Evolutionary conservation across 805 yeast genomes (phyloP).

Genomic region (Candida piceae): DNA sequence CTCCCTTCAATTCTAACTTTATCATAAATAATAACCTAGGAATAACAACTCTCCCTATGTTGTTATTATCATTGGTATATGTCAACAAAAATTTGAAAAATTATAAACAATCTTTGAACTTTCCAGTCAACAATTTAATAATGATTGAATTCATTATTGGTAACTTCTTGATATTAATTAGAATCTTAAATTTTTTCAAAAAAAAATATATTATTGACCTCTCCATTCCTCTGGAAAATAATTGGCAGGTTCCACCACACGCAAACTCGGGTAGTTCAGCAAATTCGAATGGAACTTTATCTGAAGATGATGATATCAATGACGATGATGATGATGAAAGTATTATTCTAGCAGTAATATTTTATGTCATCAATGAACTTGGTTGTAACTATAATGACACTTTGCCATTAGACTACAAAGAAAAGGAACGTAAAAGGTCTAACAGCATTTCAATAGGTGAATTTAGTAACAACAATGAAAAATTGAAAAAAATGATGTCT

Average conservation of each 20-base stretch:
- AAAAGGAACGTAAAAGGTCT: conserved; percentile 13
- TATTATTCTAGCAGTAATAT: conserved; percentile 25
- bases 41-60: conserved; percentile 43
- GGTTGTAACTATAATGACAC: conserved; percentile 17
- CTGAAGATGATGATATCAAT: conserved; percentile 15
- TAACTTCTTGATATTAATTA: conserved; percentile 40
- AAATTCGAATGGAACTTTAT: too few relatives aligned
- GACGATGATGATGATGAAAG: conserved; percentile 24
- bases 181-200: conserved; percentile 35
- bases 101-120: conserved; percentile 25
- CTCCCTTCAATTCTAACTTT: conserved; percentile 21
- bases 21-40: conserved; percentile 50
- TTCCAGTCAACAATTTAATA: conserved; percentile 30
- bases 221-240: conserved; percentile 17
- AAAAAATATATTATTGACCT: conserved; percentile 21
- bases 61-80: conserved; percentile 32
- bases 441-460: conserved; percentile 25
- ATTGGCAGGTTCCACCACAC: conserved; percentile 12
- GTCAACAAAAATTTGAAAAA: conserved; percentile 25
- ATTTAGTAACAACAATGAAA: conserved; percentile 26
- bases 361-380: conserved; percentile 24
- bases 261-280: not conserved
- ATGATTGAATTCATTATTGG: conserved; percentile 38
- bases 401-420: not conserved
- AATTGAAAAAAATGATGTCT: conserved; percentile 13